Evolutionary conservation across 768 basidiomycete genomes (phyloP), one percentile per base, ranked within the genome.

Genomic region (Leccinum pellstonianum): DNA sequence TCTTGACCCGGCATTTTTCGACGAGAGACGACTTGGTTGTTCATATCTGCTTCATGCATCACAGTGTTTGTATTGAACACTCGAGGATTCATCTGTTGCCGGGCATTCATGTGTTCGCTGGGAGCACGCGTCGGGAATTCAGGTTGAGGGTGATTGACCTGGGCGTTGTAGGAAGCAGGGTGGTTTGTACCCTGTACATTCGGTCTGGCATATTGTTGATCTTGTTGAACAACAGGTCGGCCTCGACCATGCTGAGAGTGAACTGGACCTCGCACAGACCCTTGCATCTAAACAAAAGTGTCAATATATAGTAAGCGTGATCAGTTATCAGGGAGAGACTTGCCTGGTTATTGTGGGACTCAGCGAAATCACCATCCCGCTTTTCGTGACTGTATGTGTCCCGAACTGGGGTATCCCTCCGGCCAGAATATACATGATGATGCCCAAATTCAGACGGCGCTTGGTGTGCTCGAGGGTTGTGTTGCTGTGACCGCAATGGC

Each of bases 381-480:
- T 73, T 77, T 55, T 77, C 77, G 8, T 71, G 69, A 37, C 80
- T 77, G 63, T 79, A 80, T 62, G 77, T 76, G 47, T 73, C 73
- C 63, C 77, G 77, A 14, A 14, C 4, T 25, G 23, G 21, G 23
- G 25, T 23, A 15, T 25, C 48, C 23, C 25, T 15, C 23, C 5
- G 15, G 14, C 23, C 23, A 17, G 48, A 6, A 49, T 8, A 15
- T 11, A 15, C 14, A 11, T 10, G 81, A 60, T 63, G 64, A 29
- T 82, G 80, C 70, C 86, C 85, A 68, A 79, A 61, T 71, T 80
- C 81, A 64, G 73, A 72, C 66, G 78, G 70, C 66, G 76, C 76
- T 41, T 74, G 68, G 56, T 75, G 65, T 64, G 69, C 70, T 61
- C 68, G 74, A 19, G 68, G 72, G 73, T 70, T 75, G 70, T 66